Base-by-base conservation (phyloP, 2,329 filamentous ascomycete genomes). In the Davidsoniella virescens region DNA sequence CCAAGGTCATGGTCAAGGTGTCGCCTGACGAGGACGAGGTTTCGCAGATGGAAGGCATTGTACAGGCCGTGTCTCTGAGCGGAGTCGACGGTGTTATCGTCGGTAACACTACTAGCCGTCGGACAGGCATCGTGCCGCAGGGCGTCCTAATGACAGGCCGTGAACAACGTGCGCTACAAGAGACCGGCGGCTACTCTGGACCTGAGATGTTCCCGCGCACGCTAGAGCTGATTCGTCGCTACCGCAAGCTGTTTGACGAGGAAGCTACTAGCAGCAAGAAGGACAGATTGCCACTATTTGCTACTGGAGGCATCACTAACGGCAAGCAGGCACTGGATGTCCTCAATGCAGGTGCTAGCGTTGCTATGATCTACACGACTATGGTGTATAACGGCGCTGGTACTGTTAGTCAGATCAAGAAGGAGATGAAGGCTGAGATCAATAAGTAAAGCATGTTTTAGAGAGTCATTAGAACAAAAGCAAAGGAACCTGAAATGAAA, bases 31-130 rank as follows among this genome's bases (percentile, higher is more conserved):
- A 96, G 66, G 87, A 95, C 62, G 78, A 82, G 17, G 80, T 87
- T 48, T 70, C 79, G 51, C 87, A 98, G 62, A 77, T 98, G 54
- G 75, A 81, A 40, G 92, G 88, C 7, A 94, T 98, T 51, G 90
- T 87, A 54, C 77, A 87, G 57, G 88, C 88, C 0, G 80, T 94
- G 10, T 83, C 79, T 70, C 71, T 72, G 57, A 87, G 84, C 54
- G 88, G 88, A 5, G 88, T 96, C 2, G 88, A 95, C 58, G 92
- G 92, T 25, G 79, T 98, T 36, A 95, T 98, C 55, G 90, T 98
- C 3, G 92, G 90, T 9, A 98, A 98, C 69, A 98, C 92, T 0
- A 98, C 92, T 2, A 94, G 92, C 66, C 52, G 54, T 33, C 75
- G 92, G 41, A 75, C 80, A 0, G 80, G 79, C 3, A 68, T 88